A percentile compares a stretch with the other conserved stretches of the same genome.
These are phyloP conservation scores for Striga asiatica DNA, from an alignment of 257 asterid genomes.

Conservation along the genomic window DNA sequence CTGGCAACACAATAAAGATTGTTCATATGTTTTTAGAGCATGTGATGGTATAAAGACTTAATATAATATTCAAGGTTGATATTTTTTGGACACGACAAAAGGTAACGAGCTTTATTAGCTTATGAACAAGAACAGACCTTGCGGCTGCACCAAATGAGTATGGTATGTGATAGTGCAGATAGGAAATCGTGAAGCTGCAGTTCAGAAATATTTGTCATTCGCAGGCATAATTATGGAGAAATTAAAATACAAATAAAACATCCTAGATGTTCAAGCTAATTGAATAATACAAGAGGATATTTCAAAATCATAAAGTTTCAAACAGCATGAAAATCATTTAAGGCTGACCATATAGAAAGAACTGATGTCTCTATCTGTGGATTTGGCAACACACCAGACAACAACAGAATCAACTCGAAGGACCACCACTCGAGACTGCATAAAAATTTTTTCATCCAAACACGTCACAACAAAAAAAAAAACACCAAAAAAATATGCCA, in stretches of 20 bases:
- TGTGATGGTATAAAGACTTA: not conserved
- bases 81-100: too few relatives aligned
- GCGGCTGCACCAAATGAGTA: slow-evolving; percentile 68
- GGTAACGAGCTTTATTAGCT: not conserved
- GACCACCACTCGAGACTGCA: slow-evolving; percentile 89
- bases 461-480: not conserved
- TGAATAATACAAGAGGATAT: not conserved
- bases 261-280: not conserved
- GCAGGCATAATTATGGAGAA: not conserved
- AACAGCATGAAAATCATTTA: not conserved
- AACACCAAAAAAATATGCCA: not conserved
- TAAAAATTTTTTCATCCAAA: not conserved
- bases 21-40: not conserved
- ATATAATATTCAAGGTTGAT: too few relatives aligned
- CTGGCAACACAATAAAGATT: slow-evolving; percentile 17
- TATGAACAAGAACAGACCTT: slow-evolving; percentile 30
- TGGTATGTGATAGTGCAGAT: slow-evolving; percentile 53
- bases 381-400: slow-evolving; percentile 70
- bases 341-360: slow-evolving; percentile 49
- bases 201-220: not conserved
- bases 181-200: slow-evolving; percentile 50
- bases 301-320: not conserved
- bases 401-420: slow-evolving; percentile 53
- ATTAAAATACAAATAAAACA: not conserved
- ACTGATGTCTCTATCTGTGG: slow-evolving; percentile 72